Percentiles rank a stretch among this genome's conserved stretches.
Evolutionary conservation across 257 asterid genomes (phyloP).

Genomic region (Hygrophila difformis): DNA sequence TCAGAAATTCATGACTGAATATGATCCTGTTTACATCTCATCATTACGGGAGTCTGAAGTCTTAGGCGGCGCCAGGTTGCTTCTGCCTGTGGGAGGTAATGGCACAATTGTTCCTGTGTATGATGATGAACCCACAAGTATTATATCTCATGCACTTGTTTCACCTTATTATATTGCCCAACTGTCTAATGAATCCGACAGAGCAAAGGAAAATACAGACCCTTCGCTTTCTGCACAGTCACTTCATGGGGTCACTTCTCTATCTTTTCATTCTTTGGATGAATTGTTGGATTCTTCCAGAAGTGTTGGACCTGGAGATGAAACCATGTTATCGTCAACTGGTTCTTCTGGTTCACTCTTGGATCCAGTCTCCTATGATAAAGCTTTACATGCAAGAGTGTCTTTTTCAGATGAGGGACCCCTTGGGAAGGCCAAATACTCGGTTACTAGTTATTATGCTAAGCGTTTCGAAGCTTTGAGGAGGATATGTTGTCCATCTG

Average conservation of each 20-base stretch:
- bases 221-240: constrained; percentile 33
- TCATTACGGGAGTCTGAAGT: constrained; percentile 55
- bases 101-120: constrained; percentile 73
- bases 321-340: constrained; percentile 38
- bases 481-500: constrained; percentile 80
- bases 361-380: constrained; percentile 56
- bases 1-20: constrained; percentile 47
- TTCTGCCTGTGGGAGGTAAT: constrained; percentile 59
- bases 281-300: constrained; percentile 57
- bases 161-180: constrained; percentile 51
- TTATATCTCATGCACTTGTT: constrained; percentile 67
- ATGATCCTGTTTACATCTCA: constrained; percentile 63
- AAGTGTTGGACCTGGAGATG: constrained; percentile 65
- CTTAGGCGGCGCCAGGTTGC: constrained; percentile 62
- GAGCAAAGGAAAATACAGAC: constrained; percentile 41
- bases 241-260: constrained; percentile 37
- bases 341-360: constrained; percentile 46
- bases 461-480: constrained; percentile 82
- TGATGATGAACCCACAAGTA: constrained; percentile 97
- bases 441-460: constrained; percentile 75
- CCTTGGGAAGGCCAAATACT: constrained; percentile 68
- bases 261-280: constrained; percentile 46
- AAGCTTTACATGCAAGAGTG: constrained; percentile 63
- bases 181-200: constrained; percentile 55
- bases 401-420: constrained; percentile 58